Percentiles rank a stretch among this genome's conserved stretches.
Conservation (phyloP, 1,284 basidiomycete species). For the Papiliotrema terrestris region DNA sequence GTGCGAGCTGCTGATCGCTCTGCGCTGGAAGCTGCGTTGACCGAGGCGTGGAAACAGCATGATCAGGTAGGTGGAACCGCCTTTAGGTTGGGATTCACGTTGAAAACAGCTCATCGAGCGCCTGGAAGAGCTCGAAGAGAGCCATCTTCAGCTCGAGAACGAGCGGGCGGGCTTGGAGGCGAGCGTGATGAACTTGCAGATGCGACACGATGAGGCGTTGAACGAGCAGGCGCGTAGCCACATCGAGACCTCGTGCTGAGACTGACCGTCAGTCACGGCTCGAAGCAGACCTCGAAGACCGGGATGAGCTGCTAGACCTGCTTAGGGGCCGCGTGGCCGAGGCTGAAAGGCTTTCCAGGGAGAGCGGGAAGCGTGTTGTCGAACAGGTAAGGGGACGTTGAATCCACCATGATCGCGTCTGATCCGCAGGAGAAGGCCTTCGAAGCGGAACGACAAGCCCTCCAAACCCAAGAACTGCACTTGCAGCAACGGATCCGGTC, state of each 20-base stretch:
- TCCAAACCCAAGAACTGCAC: conserved; percentile 38
- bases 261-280: conserved; percentile 24
- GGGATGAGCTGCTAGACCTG: conserved; percentile 36
- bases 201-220: conserved; percentile 28
- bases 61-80: conserved; percentile 30
- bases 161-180: conserved; percentile 9
- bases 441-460: conserved; percentile 41
- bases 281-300: conserved; percentile 39
- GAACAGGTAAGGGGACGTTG: conserved; percentile 36
- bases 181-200: conserved; percentile 15
- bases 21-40: conserved; percentile 29
- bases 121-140: conserved; percentile 12
- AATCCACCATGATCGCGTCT: not conserved
- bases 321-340: conserved; percentile 26
- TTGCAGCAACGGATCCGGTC: conserved; percentile 32
- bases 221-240: conserved; percentile 30
- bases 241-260: no score
- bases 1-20: conserved; percentile 24
- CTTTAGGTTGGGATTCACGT: not conserved
- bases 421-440: conserved; percentile 37
- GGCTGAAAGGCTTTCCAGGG: conserved; percentile 31
- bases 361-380: conserved; percentile 30
- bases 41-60: conserved; percentile 29
- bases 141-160: not conserved
- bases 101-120: conserved; percentile 1